Base-by-base conservation (phyloP, 164 flowering plant genomes). In the Warburgia ugandensis region DNA sequence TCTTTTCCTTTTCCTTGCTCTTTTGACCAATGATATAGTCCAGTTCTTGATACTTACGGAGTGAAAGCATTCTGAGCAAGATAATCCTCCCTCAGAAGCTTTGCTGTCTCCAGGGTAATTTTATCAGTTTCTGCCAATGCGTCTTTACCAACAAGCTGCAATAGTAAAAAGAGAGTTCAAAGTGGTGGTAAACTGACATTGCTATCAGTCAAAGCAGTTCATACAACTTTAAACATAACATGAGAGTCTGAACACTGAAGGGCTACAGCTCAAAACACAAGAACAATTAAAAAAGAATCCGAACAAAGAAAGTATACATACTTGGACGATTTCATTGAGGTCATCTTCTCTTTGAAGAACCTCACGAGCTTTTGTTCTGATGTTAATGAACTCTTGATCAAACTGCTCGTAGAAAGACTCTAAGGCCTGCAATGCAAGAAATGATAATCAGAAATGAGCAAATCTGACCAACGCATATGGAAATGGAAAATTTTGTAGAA, bases 51-150 rank as follows among this genome's bases (percentile, higher is more conserved):
- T 21, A 64, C 94, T 84, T 66, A 92, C 99, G 99, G 86, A 14
- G 99, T 92, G 68, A 92, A 92, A 52, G 99, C 99, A 76, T 92
- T 92, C 65, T 92, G 99, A 45, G 99, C 99, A 59, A 92, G 94
- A 66, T 88, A 92, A 63, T 92, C 99, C 60, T 92, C 99, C 72
- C 99, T 88, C 66, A 92, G 78, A 61, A 92, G 96, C 71, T 92
- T 92, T 52, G 99, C 99, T 40, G 99, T 92, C 65, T 92, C 99
- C 50, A 92, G 60, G 29, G 74, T 86, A 54, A 92, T 92, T 72
- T 92, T 92, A 70, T 92, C 99, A 39, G 81, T 62, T 72, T 92
- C 99, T 48, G 99, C 99, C 59, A 92, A 71, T 52, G 99, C 99
- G 79, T 92, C 99, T 68, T 92, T 92, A 27, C 99, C 99, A 3